Conservation (phyloP, 257 asterid genomes). For the Marsdenia floribunda region DNA sequence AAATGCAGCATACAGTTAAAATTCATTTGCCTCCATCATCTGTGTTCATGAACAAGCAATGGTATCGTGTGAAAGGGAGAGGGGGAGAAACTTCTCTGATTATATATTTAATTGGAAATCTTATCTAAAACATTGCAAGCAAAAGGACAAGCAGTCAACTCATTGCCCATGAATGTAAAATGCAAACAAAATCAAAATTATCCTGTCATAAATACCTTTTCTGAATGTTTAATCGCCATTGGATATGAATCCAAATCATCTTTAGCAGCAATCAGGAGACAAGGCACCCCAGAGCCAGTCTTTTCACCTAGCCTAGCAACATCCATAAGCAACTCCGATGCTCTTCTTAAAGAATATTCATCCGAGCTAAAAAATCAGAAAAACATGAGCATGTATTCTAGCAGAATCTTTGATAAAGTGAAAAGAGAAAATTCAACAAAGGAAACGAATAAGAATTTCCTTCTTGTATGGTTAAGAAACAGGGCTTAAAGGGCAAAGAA, state of each 20-base stretch:
- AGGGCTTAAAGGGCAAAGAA: background rate
- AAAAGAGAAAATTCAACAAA: background rate
- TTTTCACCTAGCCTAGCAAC: slow-evolving; percentile 80
- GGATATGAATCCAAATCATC: slow-evolving; percentile 65
- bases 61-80: background rate
- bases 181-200: slow-evolving; percentile 11
- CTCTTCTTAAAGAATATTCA: slow-evolving; percentile 64
- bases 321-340: slow-evolving; percentile 64
- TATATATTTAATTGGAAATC: background rate
- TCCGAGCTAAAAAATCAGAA: slow-evolving; percentile 52
- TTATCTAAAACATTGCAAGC: too few relatives aligned
- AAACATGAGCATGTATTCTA: slow-evolving; percentile 6
- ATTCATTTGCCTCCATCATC: background rate
- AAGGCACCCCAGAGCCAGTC: slow-evolving; percentile 70
- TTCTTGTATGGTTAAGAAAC: background rate
- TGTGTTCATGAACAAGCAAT: background rate
- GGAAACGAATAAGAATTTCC: background rate
- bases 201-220: slow-evolving; percentile 43
- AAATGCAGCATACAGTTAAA: background rate
- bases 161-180: slow-evolving; percentile 8
- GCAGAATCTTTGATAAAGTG: background rate
- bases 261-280: slow-evolving; percentile 90
- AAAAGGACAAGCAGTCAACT: background rate
- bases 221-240: slow-evolving; percentile 57
- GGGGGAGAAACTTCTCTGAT: background rate